phyloP scores from a whole-genome alignment of 306 rosid species.

The Vachellia pachyceras region DNA sequence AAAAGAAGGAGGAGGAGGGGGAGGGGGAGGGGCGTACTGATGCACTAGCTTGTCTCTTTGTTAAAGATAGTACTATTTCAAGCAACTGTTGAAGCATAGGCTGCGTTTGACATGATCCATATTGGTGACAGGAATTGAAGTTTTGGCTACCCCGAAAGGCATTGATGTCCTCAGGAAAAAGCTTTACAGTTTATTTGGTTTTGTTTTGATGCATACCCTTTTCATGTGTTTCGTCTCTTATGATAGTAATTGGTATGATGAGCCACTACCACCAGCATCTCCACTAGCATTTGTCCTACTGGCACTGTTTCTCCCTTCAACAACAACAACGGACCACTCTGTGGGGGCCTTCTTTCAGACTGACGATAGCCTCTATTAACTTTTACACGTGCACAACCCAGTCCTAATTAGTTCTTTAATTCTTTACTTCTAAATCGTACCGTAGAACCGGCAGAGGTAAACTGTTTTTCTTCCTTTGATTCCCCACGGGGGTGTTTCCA shows the following conservation, averaged over 20 bases:
- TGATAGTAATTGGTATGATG: constrained; percentile 53
- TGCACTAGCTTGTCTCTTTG: constrained; percentile 39
- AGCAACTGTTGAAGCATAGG: constrained; percentile 42
- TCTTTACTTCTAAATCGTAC: neutral
- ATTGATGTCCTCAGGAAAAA: constrained; percentile 39
- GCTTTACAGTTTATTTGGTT: constrained; percentile 34
- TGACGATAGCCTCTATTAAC: neutral
- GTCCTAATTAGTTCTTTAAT: neutral
- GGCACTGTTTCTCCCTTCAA: constrained; percentile 46
- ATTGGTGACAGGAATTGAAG: constrained; percentile 41
- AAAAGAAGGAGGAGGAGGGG: too few relatives aligned
- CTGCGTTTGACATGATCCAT: constrained; percentile 41
- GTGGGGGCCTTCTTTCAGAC: constrained; percentile 32
- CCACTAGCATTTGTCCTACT: constrained; percentile 62
- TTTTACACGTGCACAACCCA: neutral
- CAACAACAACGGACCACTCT: constrained; percentile 40
- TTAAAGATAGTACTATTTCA: constrained; percentile 31
- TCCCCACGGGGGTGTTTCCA: too few relatives aligned
- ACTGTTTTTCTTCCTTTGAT: constrained; percentile 1
- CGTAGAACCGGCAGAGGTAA: constrained; percentile 1
- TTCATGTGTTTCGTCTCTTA: constrained; percentile 46
- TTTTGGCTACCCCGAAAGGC: constrained; percentile 29
- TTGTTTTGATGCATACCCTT: constrained; percentile 47
- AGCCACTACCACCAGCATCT: constrained; percentile 68
- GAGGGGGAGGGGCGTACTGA: constrained; percentile 18